These are phyloP conservation scores for Crithidia mellificae DNA, from an alignment of 208 protist genomes.

Conservation along the genomic window DNA sequence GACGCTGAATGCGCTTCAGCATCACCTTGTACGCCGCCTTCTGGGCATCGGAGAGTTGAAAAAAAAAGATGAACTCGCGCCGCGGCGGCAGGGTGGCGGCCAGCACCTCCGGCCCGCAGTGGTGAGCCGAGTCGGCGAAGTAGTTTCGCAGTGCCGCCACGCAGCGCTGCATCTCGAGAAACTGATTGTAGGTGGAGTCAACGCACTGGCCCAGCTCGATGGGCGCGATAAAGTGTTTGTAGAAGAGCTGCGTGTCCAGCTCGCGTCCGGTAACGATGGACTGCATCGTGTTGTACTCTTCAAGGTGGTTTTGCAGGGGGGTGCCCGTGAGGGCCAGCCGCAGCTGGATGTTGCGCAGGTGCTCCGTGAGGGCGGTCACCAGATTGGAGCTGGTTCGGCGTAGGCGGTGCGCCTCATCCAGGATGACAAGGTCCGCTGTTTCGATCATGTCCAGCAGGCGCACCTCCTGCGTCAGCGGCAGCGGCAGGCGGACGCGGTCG, in stretches of 20 bases:
- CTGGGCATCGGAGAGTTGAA: slow-evolving; percentile 60
- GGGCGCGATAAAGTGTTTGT: slow-evolving; percentile 61
- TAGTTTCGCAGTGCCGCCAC: slow-evolving; percentile 68
- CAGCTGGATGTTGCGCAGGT: slow-evolving; percentile 62
- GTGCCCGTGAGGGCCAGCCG: slow-evolving; percentile 90
- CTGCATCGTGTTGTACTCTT: slow-evolving; percentile 91
- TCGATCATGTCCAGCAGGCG: slow-evolving; percentile 64
- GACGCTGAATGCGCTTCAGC: slow-evolving; percentile 34
- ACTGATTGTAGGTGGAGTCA: slow-evolving; percentile 67
- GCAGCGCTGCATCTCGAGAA: slow-evolving; percentile 80
- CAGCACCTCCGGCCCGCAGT: slow-evolving; percentile 77
- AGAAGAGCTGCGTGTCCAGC: slow-evolving; percentile 57
- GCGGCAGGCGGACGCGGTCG: slow-evolving; percentile 39
- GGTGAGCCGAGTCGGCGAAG: slow-evolving; percentile 69
- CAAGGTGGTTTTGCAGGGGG: slow-evolving; percentile 88
- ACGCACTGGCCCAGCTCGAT: slow-evolving; percentile 73
- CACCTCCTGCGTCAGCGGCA: slow-evolving; percentile 40
- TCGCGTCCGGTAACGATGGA: slow-evolving; percentile 63
- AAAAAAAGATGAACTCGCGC: slow-evolving; percentile 70
- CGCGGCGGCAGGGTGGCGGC: slow-evolving; percentile 64
- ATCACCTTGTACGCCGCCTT: slow-evolving; percentile 68
- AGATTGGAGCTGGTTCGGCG: slow-evolving; percentile 50
- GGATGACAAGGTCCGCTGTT: slow-evolving; percentile 71
- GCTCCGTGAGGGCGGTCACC: slow-evolving; percentile 43
- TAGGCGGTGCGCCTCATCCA: slow-evolving; percentile 85